Percentiles rank a stretch among this genome's conserved stretches.
phyloP scores from a whole-genome alignment of 768 basidiomycete genomes.

The Lactarius hatsudake region DNA sequence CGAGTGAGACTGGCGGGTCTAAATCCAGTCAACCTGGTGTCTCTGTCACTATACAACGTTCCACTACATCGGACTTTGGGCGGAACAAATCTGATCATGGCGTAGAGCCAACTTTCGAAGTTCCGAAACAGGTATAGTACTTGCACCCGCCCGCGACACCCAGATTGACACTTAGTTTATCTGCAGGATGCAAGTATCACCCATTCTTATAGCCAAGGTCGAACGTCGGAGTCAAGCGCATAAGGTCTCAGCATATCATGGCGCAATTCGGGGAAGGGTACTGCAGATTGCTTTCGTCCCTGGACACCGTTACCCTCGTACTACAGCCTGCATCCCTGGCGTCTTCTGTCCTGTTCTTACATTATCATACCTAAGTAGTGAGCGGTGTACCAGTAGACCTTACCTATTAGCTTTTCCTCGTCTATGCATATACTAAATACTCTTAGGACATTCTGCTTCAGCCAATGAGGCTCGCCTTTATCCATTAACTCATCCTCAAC shows the following conservation, averaged over 20 bases:
- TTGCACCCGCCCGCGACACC: background rate
- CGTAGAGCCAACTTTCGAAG: background rate
- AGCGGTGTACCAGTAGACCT: conserved; percentile 32
- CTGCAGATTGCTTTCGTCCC: background rate
- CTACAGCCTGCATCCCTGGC: background rate
- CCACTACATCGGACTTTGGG: background rate
- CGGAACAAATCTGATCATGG: background rate
- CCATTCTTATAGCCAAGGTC: background rate
- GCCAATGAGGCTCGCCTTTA: conserved; percentile 68
- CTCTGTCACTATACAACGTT: background rate
- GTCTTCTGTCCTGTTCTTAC: background rate
- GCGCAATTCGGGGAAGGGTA: background rate
- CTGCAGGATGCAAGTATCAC: background rate
- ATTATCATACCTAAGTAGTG: background rate
- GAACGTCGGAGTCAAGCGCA: background rate
- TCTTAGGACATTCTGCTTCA: conserved; percentile 73
- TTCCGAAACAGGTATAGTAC: background rate
- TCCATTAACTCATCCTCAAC: conserved; percentile 41
- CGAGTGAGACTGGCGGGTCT: background rate
- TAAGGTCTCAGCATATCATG: background rate
- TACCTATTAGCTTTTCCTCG: conserved; percentile 73
- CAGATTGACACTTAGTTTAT: background rate
- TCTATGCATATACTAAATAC: conserved; percentile 60
- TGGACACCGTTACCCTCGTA: background rate
- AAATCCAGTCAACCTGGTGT: background rate